Conservation (phyloP, 116 monocot species). For the Posidonia oceanica region DNA sequence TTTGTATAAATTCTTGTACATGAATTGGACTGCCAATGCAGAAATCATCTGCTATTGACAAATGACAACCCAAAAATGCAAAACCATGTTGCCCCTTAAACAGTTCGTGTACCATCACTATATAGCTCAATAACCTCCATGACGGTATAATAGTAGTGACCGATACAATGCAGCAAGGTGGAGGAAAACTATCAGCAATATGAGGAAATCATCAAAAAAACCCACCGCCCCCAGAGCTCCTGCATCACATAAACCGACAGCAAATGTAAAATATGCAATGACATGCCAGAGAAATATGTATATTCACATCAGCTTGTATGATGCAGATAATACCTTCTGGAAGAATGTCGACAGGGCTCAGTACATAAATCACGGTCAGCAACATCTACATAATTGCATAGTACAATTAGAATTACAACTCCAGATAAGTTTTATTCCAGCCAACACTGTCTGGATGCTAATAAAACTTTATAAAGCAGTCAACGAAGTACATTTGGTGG, state of each 20-base stretch:
- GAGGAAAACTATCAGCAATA: constrained; percentile 13
- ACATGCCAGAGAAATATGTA: neutral
- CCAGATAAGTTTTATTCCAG: neutral
- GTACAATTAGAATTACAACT: neutral
- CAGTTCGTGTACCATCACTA: no score
- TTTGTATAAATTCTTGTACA: no score
- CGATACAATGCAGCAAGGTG: constrained; percentile 11
- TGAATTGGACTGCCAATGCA: no score
- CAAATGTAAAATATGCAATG: neutral
- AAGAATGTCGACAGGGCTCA: constrained; percentile 13
- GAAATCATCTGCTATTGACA: no score
- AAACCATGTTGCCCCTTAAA: no score
- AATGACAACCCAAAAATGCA: no score
- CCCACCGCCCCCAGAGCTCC: constrained; percentile 1
- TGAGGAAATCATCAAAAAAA: constrained; percentile 8
- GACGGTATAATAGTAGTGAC: constrained; percentile 4
- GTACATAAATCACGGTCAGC: constrained; percentile 46
- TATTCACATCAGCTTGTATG: neutral
- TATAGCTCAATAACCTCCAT: neutral
- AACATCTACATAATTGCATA: constrained; percentile 32
- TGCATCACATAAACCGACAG: neutral
- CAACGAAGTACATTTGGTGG: no score
- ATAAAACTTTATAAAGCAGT: no score
- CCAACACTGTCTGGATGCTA: neutral
- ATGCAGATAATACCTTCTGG: constrained; percentile 11